Percentiles rank a stretch among this genome's conserved stretches.
Conservation (phyloP, 768 basidiomycete genomes). For the Leccinum uliginosum region DNA sequence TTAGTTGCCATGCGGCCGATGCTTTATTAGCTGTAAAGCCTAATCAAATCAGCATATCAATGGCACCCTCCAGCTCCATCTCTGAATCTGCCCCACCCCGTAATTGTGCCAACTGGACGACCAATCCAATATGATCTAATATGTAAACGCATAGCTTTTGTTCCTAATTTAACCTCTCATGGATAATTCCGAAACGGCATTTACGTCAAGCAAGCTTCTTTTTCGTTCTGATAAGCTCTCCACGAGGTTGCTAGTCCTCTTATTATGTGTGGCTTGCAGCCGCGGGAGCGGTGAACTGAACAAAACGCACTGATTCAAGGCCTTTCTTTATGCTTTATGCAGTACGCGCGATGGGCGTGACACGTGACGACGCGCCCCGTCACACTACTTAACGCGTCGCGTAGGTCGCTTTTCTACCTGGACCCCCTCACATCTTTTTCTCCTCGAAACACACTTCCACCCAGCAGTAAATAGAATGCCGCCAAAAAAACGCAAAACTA, state of each 20-base stretch:
- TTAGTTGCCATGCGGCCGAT: neutral
- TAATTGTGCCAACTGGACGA: neutral
- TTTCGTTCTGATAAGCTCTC: neutral
- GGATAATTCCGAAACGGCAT: neutral
- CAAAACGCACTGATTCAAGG: neutral
- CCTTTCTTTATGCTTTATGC: too few relatives aligned
- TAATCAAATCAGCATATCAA: neutral
- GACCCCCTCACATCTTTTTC: neutral
- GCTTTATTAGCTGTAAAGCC: neutral
- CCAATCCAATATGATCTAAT: neutral
- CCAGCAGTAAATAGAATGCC: conserved; percentile 5
- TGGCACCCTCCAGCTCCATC: neutral
- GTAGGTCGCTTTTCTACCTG: neutral
- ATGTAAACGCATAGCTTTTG: neutral
- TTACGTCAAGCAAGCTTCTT: neutral
- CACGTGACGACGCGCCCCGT: conserved; percentile 24
- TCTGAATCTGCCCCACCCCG: neutral
- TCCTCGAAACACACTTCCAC: neutral
- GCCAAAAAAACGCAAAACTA: conserved; percentile 35
- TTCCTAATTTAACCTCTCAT: neutral
- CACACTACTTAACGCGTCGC: conserved; percentile 20
- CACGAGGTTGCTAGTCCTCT: neutral
- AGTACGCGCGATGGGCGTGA: conserved; percentile 13
- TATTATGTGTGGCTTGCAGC: neutral
- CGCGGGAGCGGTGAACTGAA: neutral